These are phyloP conservation scores for Boletus subparvulus DNA, from an alignment of 768 basidiomycete genomes.

Conservation along the genomic window DNA sequence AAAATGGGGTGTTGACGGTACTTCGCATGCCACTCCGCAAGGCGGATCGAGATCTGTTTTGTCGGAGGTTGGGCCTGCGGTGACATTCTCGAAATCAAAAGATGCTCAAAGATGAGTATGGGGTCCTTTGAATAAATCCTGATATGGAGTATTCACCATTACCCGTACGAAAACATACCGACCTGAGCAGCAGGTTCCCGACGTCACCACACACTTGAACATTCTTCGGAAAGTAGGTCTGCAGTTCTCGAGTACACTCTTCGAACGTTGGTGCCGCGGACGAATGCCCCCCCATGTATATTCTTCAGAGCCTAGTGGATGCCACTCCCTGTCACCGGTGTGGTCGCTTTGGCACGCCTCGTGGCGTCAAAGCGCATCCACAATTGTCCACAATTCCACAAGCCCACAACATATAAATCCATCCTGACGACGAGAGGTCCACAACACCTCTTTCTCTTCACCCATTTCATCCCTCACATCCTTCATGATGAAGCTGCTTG, in stretches of 20 bases:
- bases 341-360: constrained; percentile 24
- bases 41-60: not conserved
- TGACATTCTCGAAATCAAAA: not conserved
- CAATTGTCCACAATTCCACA: constrained; percentile 28
- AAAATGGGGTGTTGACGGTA: no score
- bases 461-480: not conserved
- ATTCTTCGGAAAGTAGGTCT: not conserved
- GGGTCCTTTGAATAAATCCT: not conserved
- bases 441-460: not conserved
- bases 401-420: constrained; percentile 19
- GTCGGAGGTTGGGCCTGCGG: not conserved
- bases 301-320: constrained; percentile 4
- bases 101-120: not conserved
- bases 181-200: no score
- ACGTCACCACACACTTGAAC: no score
- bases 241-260: not conserved
- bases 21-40: not conserved
- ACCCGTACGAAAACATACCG: no score
- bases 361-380: constrained; percentile 27
- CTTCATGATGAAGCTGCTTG: constrained; percentile 7
- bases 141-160: not conserved
- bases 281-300: not conserved
- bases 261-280: not conserved
- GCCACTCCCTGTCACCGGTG: constrained; percentile 12
- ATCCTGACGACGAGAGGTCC: not conserved